Conservation (phyloP, 805 yeast species). For the Metschnikowia amazonensis region DNA sequence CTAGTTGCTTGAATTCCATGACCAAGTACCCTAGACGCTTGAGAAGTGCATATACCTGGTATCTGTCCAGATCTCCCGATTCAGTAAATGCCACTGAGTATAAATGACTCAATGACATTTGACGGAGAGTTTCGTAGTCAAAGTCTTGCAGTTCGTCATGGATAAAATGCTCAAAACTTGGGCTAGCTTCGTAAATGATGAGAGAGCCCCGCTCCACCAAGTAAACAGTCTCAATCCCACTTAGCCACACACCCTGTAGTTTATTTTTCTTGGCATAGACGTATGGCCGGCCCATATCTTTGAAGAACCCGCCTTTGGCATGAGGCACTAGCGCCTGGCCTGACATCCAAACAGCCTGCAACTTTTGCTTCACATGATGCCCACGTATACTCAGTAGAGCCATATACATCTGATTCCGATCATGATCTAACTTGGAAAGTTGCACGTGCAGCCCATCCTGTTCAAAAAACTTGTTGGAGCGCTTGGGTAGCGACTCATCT, state of each 20-base stretch:
- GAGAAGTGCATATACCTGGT: constrained; percentile 67
- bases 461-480: constrained; percentile 84
- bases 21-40: constrained; percentile 76
- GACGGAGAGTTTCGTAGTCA: constrained; percentile 21
- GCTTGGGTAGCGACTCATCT: constrained; percentile 48
- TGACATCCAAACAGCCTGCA: constrained; percentile 47
- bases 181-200: constrained; percentile 26
- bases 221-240: constrained; percentile 68
- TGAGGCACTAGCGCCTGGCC: constrained; percentile 31
- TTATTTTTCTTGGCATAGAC: constrained; percentile 11
- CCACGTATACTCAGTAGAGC: constrained; percentile 57
- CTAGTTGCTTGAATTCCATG: constrained; percentile 16
- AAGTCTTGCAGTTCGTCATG: constrained; percentile 20
- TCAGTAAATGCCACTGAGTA: constrained; percentile 49
- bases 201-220: constrained; percentile 73
- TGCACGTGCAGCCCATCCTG: constrained; percentile 72
- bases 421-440: constrained; percentile 41
- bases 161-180: constrained; percentile 21
- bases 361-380: constrained; percentile 43
- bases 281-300: constrained; percentile 61
- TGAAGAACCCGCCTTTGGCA: constrained; percentile 70
- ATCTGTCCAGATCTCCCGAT: constrained; percentile 43
- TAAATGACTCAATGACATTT: constrained; percentile 60
- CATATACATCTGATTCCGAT: constrained; percentile 67
- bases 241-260: constrained; percentile 43